Conservation (phyloP, 2,329 filamentous ascomycete genomes). For the Ophiostoma quercus region DNA sequence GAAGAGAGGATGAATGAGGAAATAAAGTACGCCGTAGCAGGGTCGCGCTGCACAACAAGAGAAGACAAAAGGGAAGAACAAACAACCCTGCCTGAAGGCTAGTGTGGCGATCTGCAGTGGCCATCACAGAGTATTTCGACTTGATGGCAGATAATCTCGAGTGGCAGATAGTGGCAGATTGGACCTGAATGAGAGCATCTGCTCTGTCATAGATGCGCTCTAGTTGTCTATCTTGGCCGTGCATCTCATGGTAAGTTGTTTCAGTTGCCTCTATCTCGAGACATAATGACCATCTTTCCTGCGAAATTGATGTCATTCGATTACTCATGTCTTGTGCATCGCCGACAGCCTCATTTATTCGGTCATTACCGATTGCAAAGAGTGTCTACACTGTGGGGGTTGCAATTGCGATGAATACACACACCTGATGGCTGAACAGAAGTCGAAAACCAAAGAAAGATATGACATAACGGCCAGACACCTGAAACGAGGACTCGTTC, state of each 20-base stretch:
- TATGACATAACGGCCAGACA: not conserved
- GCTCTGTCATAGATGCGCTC: not conserved
- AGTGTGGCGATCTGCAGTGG: constrained; percentile 4
- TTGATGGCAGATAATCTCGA: not conserved
- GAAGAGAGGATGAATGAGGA: not conserved
- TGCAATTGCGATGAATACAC: no score
- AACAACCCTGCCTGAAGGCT: not conserved
- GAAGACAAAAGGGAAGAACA: not conserved
- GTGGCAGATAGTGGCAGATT: not conserved
- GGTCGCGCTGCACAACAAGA: not conserved
- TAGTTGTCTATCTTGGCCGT: constrained; percentile 3
- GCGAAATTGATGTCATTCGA: not conserved
- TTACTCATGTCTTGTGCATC: not conserved
- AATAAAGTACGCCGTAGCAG: constrained; percentile 3
- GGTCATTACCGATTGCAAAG: not conserved
- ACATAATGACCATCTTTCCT: not conserved
- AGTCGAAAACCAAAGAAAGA: not conserved
- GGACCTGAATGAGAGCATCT: not conserved
- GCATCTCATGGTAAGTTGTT: not conserved
- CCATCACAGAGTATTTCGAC: not conserved
- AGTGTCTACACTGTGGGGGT: not conserved
- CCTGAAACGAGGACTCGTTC: not conserved
- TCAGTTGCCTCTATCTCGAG: constrained; percentile 2
- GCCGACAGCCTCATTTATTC: not conserved
- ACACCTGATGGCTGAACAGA: not conserved